A percentile compares a stretch with the other conserved stretches of the same genome.
phyloP scores from a whole-genome alignment of 2,329 filamentous ascomycete species.

The Fusarium mangiferae region DNA sequence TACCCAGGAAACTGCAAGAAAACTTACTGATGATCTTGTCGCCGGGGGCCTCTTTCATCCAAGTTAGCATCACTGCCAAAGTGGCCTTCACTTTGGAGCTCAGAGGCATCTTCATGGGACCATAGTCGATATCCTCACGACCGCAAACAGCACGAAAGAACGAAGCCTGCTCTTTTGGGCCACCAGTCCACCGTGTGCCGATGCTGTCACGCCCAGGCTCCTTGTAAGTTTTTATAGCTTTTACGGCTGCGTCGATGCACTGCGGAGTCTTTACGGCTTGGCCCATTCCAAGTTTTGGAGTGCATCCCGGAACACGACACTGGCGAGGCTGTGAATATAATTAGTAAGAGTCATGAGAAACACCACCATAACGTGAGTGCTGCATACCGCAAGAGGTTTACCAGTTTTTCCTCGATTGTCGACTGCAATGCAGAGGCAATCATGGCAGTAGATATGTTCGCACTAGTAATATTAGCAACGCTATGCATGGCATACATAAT shows the following conservation, averaged over 20 bases:
- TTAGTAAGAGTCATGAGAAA: not conserved
- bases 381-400: no score
- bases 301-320: not conserved
- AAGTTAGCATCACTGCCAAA: constrained; percentile 47
- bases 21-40: constrained; percentile 55
- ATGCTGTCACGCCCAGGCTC: constrained; percentile 44
- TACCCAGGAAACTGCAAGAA: no score
- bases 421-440: constrained; percentile 35
- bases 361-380: no score
- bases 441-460: constrained; percentile 46
- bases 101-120: constrained; percentile 11
- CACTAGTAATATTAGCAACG: constrained; percentile 44
- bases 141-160: constrained; percentile 41
- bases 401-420: no score
- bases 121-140: not conserved
- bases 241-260: not conserved
- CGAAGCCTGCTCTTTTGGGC: rapidly evolving
- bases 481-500: rapidly evolving
- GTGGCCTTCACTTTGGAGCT: constrained; percentile 49
- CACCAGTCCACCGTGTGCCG: not conserved
- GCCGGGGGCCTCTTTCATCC: constrained; percentile 44
- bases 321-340: not conserved
- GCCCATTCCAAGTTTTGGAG: not conserved
- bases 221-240: not conserved
- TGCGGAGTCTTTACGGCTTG: not conserved